Evolutionary conservation across 2,329 filamentous ascomycete genomes (phyloP), one percentile per base, ranked within the genome.

Genomic region (Nigrograna mackinnonii): DNA sequence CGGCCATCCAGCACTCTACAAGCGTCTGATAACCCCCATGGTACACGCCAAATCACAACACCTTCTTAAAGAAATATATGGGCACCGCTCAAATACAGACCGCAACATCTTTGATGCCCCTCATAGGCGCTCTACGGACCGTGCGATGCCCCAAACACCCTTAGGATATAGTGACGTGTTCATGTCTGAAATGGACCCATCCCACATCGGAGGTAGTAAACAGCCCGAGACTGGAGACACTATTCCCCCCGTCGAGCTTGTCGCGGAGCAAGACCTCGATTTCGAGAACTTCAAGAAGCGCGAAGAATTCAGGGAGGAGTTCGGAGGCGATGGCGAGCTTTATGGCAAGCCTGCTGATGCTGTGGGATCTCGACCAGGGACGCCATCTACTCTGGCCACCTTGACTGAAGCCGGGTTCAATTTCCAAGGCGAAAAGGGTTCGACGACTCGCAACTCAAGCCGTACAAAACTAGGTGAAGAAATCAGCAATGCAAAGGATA

Each of bases 231-330:
- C 16, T 12, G 24, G 24, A 9, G 24, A 28, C 9, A n/a, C n/a
- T n/a, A 38, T 62, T 13, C 68, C 68, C 7, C 87, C 88, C 1
- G 95, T 96, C 64, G 92, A 97, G 69, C 80, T 95, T 39, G 90
- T 97, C 0, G 83, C 87, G 0, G 92, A 97, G 60, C 79, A 81
- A 37, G 84, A 90, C 30, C 84, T 96, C 58, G 90, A 95, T 65
- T 96, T 95, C 63, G 84, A 89, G 46, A 91, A 89, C 68, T 96
- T 86, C 78, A 96, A 95, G 72, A 87, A 95, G 66, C 81, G 89
- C 4, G 80, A 87, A 2, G 91, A 96, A 56, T 96, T 96, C 70
- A 83, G 85, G 0, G 86, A 91, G 13, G 86, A 94, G 38, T 89
- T 91, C 54, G 91, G 90, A 14, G 91, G 87, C 7, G 73, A 76